Evolutionary conservation across 768 basidiomycete species (phyloP), one percentile per base, ranked within the genome.

Genomic region (Phylloporus sp.): DNA sequence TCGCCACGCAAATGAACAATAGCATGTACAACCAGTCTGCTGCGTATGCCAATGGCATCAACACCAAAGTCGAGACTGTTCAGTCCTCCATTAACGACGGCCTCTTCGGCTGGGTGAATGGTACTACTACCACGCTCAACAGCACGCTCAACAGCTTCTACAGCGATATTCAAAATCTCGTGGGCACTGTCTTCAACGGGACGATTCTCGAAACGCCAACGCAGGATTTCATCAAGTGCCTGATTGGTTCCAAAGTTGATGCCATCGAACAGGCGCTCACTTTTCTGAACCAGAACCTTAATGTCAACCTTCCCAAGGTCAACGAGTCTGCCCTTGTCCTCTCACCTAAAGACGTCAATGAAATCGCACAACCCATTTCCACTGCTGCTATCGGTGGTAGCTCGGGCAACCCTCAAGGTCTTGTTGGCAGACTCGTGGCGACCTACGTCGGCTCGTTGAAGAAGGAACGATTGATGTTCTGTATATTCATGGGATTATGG

Each of bases 41-140:
- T 13, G 61, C 76, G 4, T 99, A 94, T 54, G 92, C 94, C 4
- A 72, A 65, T n/a, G 74, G 73, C 26, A 74, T 93, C 59, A 99
- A 98, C 54, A 59, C 57, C 17, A 85, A 80, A 24, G 80, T 97
- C 18, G 76, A 79, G 39, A 56, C 56, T 27, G 74, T 90, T 39
- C 89, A 98, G 69, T 73, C 71, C 31, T 78, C 80, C 6, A 79
- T 98, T 66, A 90, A 97, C 63, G 71, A 90, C 32, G 87, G 86
- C 21, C 68, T 98, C 37, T 95, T 98, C 52, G 92, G 93, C 9
- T 98, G 94, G 94, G 84, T 98, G 39, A 92, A 97, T 57, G 77
- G 73, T 15, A 95, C 95, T 8, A 95, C 92, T 1, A 82, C 80
- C 4, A 82, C 84, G 6, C 76, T 99, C 43, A 99, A 99, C 65